Base-by-base conservation (phyloP, 1,284 basidiomycete species). In the Sporisorium exsertum region DNA sequence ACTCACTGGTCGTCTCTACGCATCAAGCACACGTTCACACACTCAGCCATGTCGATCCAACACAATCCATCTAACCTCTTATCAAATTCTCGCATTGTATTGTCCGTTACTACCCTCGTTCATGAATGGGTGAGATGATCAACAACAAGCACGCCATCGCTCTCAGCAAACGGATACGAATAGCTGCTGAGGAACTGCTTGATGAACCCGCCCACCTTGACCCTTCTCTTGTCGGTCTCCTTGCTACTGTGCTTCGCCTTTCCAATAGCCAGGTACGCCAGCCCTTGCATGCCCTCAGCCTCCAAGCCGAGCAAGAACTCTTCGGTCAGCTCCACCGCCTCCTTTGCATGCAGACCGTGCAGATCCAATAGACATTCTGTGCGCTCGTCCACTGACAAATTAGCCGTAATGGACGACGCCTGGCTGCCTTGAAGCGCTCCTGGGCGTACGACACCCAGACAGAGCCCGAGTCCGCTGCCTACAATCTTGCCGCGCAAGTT, bases 171-270 rank as follows among this genome's bases (percentile, higher is more conserved):
- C n/a, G 95, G 93, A 72, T 79, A 82, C 49, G 72, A 93, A 93
- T 94, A 97, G 59, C 92, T 90, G 79, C 93, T 92, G 52, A 97
- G 87, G 90, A 92, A 96, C 84, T 94, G 93, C 77, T 93, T 91
- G 46, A 97, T 91, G 18, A 92, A 93, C 2, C 91, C 89, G 4
- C 91, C 92, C 13, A 98, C 89, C 69, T 93, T 91, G 33, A 92
- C 93, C 2, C 93, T 90, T 40, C 94, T 93, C 54, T 94, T 90
- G 15, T 88, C 89, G 16, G 89, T 87, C 82, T 95, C 93, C 32
- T 91, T 92, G 2, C 93, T 95, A 1, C 93, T 94, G 85, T 98
- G 96, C 86, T 94, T 95, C 85, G 95, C 94, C 86, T 97, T 94
- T 12, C 97, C 96, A 5, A 98, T 93, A 35, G 98, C 89, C 26